These are phyloP conservation scores for Celoporthe dispersa DNA, from an alignment of 2,329 filamentous ascomycete species.

Conservation along the genomic window DNA sequence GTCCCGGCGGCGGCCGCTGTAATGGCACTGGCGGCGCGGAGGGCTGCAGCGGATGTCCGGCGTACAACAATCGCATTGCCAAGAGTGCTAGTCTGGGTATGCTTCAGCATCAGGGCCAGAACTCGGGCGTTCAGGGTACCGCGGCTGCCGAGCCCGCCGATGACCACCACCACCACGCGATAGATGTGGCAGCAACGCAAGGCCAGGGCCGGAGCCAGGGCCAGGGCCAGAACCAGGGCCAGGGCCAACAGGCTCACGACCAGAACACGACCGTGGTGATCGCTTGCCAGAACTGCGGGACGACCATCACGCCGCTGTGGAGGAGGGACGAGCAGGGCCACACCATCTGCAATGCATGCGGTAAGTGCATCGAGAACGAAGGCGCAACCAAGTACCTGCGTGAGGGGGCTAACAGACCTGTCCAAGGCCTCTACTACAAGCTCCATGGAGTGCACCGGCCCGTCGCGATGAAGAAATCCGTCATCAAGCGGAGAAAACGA, in stretches of 20 bases:
- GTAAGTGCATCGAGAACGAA: conserved; percentile 56
- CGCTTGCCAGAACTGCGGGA: conserved; percentile 95
- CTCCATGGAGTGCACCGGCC: conserved; percentile 92
- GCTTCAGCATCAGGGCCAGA: conserved; percentile 47
- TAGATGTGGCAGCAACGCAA: conserved; percentile 55
- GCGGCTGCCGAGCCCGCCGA: conserved; percentile 37
- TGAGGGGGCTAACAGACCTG: conserved; percentile 33
- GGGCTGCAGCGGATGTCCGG: conserved; percentile 93
- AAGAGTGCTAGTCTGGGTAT: conserved; percentile 78
- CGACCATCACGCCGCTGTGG: conserved; percentile 96
- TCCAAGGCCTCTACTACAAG: conserved; percentile 90
- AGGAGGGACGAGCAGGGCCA: conserved; percentile 91
- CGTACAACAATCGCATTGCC: conserved; percentile 94
- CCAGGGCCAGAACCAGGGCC: conserved; percentile 41
- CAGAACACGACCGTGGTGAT: conserved; percentile 70
- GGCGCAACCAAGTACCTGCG: background rate
- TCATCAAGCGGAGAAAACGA: conserved; percentile 94
- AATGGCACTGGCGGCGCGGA: conserved; percentile 96
- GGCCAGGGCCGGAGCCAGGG: conserved; percentile 37
- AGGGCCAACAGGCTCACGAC: conserved; percentile 34
- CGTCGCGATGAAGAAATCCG: conserved; percentile 97
- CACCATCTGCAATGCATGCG: conserved; percentile 98
- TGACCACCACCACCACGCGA: conserved; percentile 44
- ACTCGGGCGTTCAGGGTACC: conserved; percentile 33
- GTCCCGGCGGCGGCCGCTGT: conserved; percentile 90